These are phyloP conservation scores for Tuber calosporum DNA, from an alignment of 495 filamentous ascomycete species.

Conservation along the genomic window DNA sequence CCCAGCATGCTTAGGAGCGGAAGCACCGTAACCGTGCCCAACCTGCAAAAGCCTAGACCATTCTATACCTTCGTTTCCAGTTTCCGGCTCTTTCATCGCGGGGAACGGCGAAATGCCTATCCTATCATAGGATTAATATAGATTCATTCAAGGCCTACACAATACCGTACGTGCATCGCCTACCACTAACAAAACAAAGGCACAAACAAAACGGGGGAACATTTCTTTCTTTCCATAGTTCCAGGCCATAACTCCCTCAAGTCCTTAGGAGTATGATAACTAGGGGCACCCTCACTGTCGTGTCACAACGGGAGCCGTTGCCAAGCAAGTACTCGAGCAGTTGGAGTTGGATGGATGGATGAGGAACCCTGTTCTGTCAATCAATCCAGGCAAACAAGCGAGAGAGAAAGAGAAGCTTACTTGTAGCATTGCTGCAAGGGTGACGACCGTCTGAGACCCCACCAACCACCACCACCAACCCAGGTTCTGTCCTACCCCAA, in stretches of 20 bases:
- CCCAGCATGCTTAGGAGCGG: not conserved
- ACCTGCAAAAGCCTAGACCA: not conserved
- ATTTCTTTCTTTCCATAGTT: not conserved
- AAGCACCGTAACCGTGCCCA: not conserved
- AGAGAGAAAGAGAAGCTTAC: not conserved
- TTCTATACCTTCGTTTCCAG: not conserved
- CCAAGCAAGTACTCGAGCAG: no score
- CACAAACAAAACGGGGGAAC: no score
- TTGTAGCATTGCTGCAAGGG: not conserved
- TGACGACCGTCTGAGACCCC: not conserved
- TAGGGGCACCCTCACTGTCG: not conserved
- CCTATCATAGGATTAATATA: no score
- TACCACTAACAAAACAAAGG: no score
- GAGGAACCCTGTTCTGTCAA: not conserved
- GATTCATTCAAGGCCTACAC: no score
- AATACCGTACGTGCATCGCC: no score
- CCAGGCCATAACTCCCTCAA: not conserved
- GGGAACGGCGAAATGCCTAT: not conserved
- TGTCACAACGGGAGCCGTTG: not conserved
- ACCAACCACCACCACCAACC: no score
- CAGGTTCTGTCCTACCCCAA: not conserved
- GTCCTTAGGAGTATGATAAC: not conserved
- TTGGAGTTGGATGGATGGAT: not conserved
- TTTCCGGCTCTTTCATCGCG: not conserved
- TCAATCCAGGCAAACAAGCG: slow-evolving; percentile 4